Evolutionary conservation across 2,329 filamentous ascomycete species (phyloP).

Genomic region (Lasiodiplodia theobromae): DNA sequence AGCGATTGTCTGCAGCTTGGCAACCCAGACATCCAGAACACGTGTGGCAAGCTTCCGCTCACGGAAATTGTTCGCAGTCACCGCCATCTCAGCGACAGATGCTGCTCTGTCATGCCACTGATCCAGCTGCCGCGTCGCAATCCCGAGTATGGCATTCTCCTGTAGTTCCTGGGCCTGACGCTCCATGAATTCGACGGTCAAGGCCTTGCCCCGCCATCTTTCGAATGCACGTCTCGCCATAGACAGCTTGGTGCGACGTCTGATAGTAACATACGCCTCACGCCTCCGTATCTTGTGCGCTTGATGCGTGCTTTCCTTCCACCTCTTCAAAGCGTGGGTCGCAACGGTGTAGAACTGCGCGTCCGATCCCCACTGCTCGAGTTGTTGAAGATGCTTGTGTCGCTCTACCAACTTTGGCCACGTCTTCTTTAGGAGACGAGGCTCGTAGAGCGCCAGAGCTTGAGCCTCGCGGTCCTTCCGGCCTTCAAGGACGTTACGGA

Average conservation of each 20-base stretch:
- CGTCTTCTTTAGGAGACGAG: slow-evolving; percentile 47
- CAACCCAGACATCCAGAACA: slow-evolving; percentile 37
- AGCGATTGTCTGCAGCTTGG: slow-evolving; percentile 40
- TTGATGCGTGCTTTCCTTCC: slow-evolving; percentile 59
- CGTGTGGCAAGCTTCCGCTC: slow-evolving; percentile 40
- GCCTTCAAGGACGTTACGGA: slow-evolving; percentile 39
- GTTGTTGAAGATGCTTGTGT: slow-evolving; percentile 52
- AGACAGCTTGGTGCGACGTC: slow-evolving; percentile 61
- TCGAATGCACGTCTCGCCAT: slow-evolving; percentile 54
- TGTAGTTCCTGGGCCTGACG: slow-evolving; percentile 43
- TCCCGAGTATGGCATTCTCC: slow-evolving; percentile 35
- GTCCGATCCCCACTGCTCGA: slow-evolving; percentile 62
- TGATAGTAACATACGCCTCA: slow-evolving; percentile 62
- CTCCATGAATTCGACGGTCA: slow-evolving; percentile 34
- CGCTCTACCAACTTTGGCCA: slow-evolving; percentile 47
- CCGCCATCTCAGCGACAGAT: slow-evolving; percentile 33
- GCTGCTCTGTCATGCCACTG: slow-evolving; percentile 53
- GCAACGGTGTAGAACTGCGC: slow-evolving; percentile 64
- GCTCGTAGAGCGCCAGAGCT: slow-evolving; percentile 52
- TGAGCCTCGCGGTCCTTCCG: slow-evolving; percentile 42
- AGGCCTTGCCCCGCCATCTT: slow-evolving; percentile 45
- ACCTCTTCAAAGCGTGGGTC: slow-evolving; percentile 57
- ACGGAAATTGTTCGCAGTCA: slow-evolving; percentile 39
- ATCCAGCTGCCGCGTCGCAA: slow-evolving; percentile 46
- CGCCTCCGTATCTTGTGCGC: slow-evolving; percentile 61